phyloP scores from a whole-genome alignment of 2,329 filamentous ascomycete species.

The Ascochyta clinopodiicola region DNA sequence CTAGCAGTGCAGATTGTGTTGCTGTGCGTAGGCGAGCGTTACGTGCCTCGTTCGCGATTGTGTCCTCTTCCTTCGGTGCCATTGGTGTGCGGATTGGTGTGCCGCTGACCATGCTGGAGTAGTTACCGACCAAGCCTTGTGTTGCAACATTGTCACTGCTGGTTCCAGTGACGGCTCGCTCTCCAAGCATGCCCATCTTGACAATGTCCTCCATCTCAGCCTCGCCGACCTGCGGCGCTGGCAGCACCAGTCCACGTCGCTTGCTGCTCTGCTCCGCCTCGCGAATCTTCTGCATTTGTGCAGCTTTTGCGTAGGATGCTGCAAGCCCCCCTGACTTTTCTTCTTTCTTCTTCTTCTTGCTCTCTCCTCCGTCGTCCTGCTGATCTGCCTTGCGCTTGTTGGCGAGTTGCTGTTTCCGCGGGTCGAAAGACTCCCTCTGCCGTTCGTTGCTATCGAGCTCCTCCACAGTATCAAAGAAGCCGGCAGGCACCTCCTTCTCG shows the following conservation, averaged over 20 bases:
- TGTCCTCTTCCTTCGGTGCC: slow-evolving; percentile 90
- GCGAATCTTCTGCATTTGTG: slow-evolving; percentile 90
- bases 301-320: slow-evolving; percentile 89
- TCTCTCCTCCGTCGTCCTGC: slow-evolving; percentile 77
- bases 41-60: slow-evolving; percentile 93
- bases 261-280: slow-evolving; percentile 98
- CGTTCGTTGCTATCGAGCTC: slow-evolving; percentile 82
- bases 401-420: slow-evolving; percentile 85
- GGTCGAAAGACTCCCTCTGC: slow-evolving; percentile 85
- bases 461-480: slow-evolving; percentile 92
- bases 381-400: slow-evolving; percentile 93
- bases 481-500: slow-evolving; percentile 85
- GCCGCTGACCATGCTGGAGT: slow-evolving; percentile 77
- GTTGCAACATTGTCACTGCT: slow-evolving; percentile 85
- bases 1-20: slow-evolving; percentile 90
- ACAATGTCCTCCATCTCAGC: slow-evolving; percentile 95
- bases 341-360: slow-evolving; percentile 87
- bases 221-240: slow-evolving; percentile 90
- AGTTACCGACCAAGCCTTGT: slow-evolving; percentile 84
- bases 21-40: slow-evolving; percentile 93
- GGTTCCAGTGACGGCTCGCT: slow-evolving; percentile 79
- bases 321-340: slow-evolving; percentile 77
- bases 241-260: slow-evolving; percentile 79
- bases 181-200: slow-evolving; percentile 96
- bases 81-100: slow-evolving; percentile 92